Evolutionary conservation across 805 yeast genomes (phyloP), one percentile per base, ranked within the genome.

Genomic region (Kodamaea fukazawae): DNA sequence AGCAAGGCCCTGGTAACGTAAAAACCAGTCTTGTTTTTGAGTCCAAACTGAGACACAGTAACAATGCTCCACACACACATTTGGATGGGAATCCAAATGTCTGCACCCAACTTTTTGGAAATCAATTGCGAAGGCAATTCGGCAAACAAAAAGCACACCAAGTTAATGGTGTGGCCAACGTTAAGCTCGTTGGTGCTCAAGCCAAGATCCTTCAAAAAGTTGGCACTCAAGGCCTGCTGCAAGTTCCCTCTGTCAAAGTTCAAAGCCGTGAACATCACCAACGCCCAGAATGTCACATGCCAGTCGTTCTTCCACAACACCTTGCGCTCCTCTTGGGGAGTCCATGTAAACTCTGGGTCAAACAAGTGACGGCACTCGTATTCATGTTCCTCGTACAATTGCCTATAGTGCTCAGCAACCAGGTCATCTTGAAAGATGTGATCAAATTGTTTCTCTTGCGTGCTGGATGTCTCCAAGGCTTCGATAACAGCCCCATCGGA

Each of bases 351-450:
- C 0, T 66, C 63, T 0, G 86, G 83, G 51, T 83, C 86, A 50
- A 81, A 75, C 12, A 65, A 65, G 26, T 65, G 60, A 15, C 75
- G 63, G 44, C 83, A 73, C 51, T 81, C 86, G 50, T 81, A 81
- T 7, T 71, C 33, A 1, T 76, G 55, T 3, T 55, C 46, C 31
- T 77, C 78, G 48, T 79, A 79, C 6, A 77, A 31, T 0, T 60
- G 49, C 4, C 60, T 46, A 52, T 75, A 79, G 50, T 70, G 57
- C 27, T 67, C 67, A 2, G 75, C 79, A 2, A 71, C 65, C 4
- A 48, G 58, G 1, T 78, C 78, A 46, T 79, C 77, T 14, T 38
- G 38, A 23, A 46, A 46, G 12, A 46, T 40, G 28, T 46, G 40
- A 7, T 31, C 36, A 26, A 25, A 37, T 31, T 22, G 33, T 17